phyloP scores from a whole-genome alignment of 192 early-diverging fungal species.

The Radiomyces spectabilis region DNA sequence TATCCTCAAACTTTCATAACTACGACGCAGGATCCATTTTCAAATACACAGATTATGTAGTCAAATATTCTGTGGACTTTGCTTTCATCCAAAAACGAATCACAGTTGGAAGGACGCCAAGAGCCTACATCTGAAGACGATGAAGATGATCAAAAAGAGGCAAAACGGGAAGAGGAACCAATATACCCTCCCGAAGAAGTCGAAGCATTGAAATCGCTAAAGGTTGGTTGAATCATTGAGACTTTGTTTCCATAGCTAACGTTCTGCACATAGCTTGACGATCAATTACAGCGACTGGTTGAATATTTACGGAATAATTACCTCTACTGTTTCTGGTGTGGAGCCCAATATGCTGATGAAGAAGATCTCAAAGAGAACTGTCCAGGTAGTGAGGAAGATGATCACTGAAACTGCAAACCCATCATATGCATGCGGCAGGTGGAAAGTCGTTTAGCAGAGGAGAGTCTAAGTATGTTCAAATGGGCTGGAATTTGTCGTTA shows the following conservation, averaged over 20 bases:
- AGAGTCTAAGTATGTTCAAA: no score
- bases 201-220: slow-evolving; percentile 2
- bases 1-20: background rate
- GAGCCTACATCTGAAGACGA: background rate
- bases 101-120: background rate
- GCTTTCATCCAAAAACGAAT: background rate
- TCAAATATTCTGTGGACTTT: slow-evolving; percentile 13
- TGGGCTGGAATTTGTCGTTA: no score
- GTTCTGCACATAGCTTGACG: slow-evolving; percentile 20
- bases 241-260: background rate
- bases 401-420: no score
- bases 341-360: slow-evolving; percentile 36
- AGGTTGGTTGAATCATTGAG: background rate
- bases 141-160: slow-evolving; percentile 12
- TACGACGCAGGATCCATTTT: no score
- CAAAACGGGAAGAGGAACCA: slow-evolving; percentile 20
- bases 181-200: background rate
- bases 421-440: no score
- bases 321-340: slow-evolving; percentile 67
- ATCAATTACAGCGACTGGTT: slow-evolving; percentile 41
- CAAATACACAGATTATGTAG: background rate
- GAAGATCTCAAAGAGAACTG: slow-evolving; percentile 51
- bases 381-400: slow-evolving; percentile 52
- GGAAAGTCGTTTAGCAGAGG: no score
- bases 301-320: slow-evolving; percentile 45